Conservation (phyloP, 257 asterid species). For the Solanum peruvianum region DNA sequence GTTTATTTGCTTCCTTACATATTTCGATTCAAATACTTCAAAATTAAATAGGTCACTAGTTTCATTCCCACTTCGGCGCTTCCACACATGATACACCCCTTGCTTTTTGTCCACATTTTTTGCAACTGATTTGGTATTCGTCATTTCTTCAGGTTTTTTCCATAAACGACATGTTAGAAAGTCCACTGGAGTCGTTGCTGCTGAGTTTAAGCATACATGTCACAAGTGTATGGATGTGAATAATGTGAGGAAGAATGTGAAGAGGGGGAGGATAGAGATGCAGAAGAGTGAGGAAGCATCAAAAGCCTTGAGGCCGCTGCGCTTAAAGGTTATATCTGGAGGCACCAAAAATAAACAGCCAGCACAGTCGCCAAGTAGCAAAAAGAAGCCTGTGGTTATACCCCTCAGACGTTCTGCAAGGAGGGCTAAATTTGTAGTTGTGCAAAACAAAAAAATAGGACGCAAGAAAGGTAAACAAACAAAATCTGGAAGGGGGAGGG, state of each 20-base stretch:
- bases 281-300: constrained; percentile 28
- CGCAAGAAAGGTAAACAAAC: constrained; percentile 19
- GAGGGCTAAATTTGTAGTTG: constrained; percentile 37
- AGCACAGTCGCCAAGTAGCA: constrained; percentile 25
- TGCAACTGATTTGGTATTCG: background rate
- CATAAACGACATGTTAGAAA: constrained; percentile 61
- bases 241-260: constrained; percentile 20
- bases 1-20: background rate
- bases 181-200: constrained; percentile 32
- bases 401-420: constrained; percentile 94
- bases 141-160: constrained; percentile 52
- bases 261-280: constrained; percentile 18
- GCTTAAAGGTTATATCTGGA: constrained; percentile 27
- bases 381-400: constrained; percentile 27
- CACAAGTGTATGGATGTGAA: constrained; percentile 43
- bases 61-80: background rate
- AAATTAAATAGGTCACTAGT: background rate
- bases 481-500: constrained; percentile 27
- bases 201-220: constrained; percentile 45
- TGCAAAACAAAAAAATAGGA: constrained; percentile 32
- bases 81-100: background rate
- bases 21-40: background rate
- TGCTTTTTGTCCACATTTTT: background rate
- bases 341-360: constrained; percentile 29
- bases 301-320: constrained; percentile 24